Base-by-base conservation (phyloP, 495 filamentous ascomycete species). In the Podospora pseudoanserina region DNA sequence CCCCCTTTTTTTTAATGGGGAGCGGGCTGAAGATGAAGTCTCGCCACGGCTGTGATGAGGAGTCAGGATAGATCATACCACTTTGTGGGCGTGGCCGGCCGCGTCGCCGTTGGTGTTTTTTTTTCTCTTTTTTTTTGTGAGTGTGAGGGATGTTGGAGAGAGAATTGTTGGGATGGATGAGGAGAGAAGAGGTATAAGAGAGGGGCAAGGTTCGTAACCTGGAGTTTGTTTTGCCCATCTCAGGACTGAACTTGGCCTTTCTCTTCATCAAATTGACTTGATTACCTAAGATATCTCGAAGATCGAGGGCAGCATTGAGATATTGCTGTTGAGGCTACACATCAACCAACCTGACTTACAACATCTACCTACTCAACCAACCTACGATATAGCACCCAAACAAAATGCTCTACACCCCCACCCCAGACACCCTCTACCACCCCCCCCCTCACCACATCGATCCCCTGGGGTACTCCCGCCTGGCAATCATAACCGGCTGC, bases 401-500 rank as follows among this genome's bases (percentile, higher is more conserved):
- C 55, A 49, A 63, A 26, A 75, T 76, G 74, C 64, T 76, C 11
- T 74, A 76, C 70, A 69, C 67, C 28, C 59, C 70, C n/a, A 54
- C 69, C 18, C 68, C 70, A n/a, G 71, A 76, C 69, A 28, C 68
- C 32, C 59, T 70, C 56, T 76, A 64, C 65, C 20, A 64, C 53
- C 73, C 73, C 18, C 53, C 49, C 9, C 15, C 67, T 0, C 23
- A 55, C 55, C 30, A 44, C 19, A 54, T 76, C 67, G 73, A 75
- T 73, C 74, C 74, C 18, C 57, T 72, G 28, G 74, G 74, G 49
- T 76, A 64, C 68, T 71, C 71, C 60, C 70, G 75, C 56, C 75
- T 78, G 16, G 76, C 79, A 44, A 73, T 81, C 65, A 74, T 83
- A 28, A 83, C 81, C 20, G 81, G 81, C 20, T 79, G 78, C 63